These are phyloP conservation scores for Rosa lucieae DNA, from an alignment of 306 rosid genomes.

Conservation along the genomic window DNA sequence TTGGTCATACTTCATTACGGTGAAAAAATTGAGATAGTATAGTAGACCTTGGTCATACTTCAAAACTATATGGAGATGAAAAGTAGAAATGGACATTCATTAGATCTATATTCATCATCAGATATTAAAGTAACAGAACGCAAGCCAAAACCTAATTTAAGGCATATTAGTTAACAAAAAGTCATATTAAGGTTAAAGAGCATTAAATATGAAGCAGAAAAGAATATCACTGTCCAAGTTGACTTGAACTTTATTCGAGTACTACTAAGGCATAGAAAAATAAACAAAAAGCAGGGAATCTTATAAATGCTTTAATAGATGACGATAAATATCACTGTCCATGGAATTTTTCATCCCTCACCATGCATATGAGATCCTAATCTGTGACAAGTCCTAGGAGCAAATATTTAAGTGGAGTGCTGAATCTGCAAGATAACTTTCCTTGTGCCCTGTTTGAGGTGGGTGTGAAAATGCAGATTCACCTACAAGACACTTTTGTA, in stretches of 20 bases:
- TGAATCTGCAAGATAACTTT: conserved; percentile 15
- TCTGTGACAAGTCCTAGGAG: neutral
- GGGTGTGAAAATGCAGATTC: neutral
- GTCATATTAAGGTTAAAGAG: neutral
- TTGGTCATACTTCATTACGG: conserved; percentile 11
- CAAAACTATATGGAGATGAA: neutral
- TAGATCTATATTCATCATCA: neutral
- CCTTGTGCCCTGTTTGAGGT: neutral
- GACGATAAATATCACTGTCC: neutral
- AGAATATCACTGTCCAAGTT: conserved; percentile 2
- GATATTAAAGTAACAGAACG: neutral
- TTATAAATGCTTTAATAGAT: neutral
- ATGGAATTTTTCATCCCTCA: neutral
- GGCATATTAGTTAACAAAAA: neutral
- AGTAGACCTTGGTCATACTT: neutral
- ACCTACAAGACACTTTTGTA: neutral
- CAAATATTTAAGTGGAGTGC: neutral
- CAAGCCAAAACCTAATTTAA: neutral
- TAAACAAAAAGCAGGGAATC: conserved; percentile 9
- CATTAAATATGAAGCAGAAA: neutral
- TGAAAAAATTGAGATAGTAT: conserved; percentile 5
- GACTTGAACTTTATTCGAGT: neutral
- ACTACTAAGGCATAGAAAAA: neutral
- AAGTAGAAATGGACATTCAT: neutral
- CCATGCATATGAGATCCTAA: conserved; percentile 8